Base-by-base conservation (phyloP, 2,329 filamentous ascomycete genomes). In the Exophiala spinifera region DNA sequence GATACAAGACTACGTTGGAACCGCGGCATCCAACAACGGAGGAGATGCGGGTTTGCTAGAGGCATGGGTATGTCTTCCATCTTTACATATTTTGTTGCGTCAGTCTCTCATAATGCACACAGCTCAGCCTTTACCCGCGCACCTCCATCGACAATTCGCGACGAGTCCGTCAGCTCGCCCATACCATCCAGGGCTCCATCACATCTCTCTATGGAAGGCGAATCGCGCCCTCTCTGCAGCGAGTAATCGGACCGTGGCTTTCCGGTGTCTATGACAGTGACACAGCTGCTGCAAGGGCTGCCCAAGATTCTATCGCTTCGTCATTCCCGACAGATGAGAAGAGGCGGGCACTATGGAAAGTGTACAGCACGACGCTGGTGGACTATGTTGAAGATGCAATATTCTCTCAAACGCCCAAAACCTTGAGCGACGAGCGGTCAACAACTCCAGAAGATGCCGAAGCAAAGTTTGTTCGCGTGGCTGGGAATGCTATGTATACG, bases 231-330 rank as follows among this genome's bases (percentile, higher is more conserved):
- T 80, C 87, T 63, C 79, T 99, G 58, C 84, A 89, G 11, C 84
- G 81, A 56, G 78, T 95, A 33, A 85, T 95, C 43, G 91, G 88
- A 8, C 80, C 89, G n/a, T 99, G 95, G 94, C 79, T 97, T 11
- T 88, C 89, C 6, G 94, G 92, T 1, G 81, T 87, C 1, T 95
- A 91, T 67, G 94, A 99, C 69, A 87, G 83, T 61, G 92, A 99
- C 67, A 84, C 85, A 51, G 79, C 79, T 15, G 90, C 91, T 13
- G 79, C 87, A 6, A 83, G 85, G 53, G 84, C 89, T n/a, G 91
- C 91, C 1, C 79, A 82, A 55, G 86, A 92, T 43, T 88, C 91
- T 0, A 76, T 96, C 15, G 80, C 81, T 0, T 81, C 80, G 2
- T 88, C 96, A 37, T 86, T 97, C 51, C 81, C 81, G 17, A 90